Evolutionary conservation across 2,329 filamentous ascomycete species (phyloP).

Genomic region (Zymoseptoria passerinii): DNA sequence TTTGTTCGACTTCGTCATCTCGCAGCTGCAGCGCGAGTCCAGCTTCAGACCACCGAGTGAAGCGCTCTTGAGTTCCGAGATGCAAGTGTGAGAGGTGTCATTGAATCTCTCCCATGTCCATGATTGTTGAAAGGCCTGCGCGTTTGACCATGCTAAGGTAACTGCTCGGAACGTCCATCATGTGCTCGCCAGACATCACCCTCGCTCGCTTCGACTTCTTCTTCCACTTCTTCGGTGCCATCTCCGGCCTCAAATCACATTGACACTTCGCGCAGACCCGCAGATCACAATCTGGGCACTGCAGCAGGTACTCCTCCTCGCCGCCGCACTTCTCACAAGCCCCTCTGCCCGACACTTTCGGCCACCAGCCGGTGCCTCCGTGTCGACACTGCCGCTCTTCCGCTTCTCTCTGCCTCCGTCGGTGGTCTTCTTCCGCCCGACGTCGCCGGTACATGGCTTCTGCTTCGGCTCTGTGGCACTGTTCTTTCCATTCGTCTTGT

Average conservation of each 20-base stretch:
- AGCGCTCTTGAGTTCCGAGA: too few relatives aligned
- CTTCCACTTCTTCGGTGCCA: background rate
- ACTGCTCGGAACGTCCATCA: too few relatives aligned
- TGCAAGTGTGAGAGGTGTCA: too few relatives aligned
- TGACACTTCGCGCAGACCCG: background rate
- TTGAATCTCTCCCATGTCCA: too few relatives aligned
- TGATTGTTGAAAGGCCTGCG: too few relatives aligned
- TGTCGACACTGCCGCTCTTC: background rate
- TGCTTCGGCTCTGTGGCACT: background rate
- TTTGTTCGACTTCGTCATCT: too few relatives aligned
- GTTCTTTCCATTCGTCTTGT: background rate
- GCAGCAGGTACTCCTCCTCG: background rate
- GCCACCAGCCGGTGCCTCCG: background rate
- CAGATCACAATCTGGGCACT: background rate
- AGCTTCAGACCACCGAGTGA: too few relatives aligned
- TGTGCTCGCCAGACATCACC: too few relatives aligned
- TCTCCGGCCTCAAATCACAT: background rate
- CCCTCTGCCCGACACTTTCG: background rate
- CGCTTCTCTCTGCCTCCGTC: background rate
- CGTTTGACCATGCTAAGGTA: too few relatives aligned
- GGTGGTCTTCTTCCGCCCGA: background rate
- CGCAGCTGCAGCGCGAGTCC: too few relatives aligned
- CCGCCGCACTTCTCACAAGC: background rate
- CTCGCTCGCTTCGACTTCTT: background rate
- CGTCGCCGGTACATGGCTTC: background rate